Conservation (phyloP, 2,329 filamentous ascomycete genomes). For the Aaosphaeria arxii region DNA sequence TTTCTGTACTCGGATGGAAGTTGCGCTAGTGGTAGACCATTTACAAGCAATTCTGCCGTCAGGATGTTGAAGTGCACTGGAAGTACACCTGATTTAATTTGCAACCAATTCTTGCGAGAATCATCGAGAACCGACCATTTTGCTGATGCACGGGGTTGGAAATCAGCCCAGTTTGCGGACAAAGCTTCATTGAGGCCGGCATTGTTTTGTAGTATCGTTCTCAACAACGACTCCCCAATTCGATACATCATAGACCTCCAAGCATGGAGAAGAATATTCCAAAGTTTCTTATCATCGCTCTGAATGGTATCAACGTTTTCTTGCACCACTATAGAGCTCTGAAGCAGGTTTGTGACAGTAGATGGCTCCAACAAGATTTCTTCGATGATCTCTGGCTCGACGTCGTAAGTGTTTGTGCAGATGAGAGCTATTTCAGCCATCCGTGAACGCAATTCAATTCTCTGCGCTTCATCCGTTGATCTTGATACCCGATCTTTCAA, state of each 20-base stretch:
- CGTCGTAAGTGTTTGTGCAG: conserved; percentile 46
- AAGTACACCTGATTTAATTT: neutral
- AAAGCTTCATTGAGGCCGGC: conserved; percentile 15
- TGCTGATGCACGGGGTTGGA: conserved; percentile 2
- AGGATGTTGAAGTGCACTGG: conserved; percentile 51
- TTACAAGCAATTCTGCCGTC: conserved; percentile 51
- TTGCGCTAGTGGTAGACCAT: conserved; percentile 49
- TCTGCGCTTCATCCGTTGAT: conserved; percentile 19
- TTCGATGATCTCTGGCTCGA: conserved; percentile 33
- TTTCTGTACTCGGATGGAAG: conserved; percentile 47
- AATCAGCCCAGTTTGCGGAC: conserved; percentile 15
- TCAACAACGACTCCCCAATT: conserved; percentile 3
- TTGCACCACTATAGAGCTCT: conserved; percentile 17
- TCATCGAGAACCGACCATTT: conserved; percentile 10
- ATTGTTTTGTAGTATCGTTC: conserved; percentile 11
- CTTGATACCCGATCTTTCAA: conserved; percentile 28
- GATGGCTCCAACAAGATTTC: conserved; percentile 19
- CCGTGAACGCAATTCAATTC: conserved; percentile 29
- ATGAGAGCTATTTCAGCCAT: conserved; percentile 42
- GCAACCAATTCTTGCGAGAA: conserved; percentile 31
- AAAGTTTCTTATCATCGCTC: conserved; percentile 2
- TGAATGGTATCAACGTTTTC: conserved; percentile 8
- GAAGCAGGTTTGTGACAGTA: conserved; percentile 13
- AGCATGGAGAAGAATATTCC: conserved; percentile 8
- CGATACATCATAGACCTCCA: conserved; percentile 7